Percentiles rank a stretch among this genome's conserved stretches.
Evolutionary conservation across 805 yeast species (phyloP).

Genomic region (Saturnispora quitensis): DNA sequence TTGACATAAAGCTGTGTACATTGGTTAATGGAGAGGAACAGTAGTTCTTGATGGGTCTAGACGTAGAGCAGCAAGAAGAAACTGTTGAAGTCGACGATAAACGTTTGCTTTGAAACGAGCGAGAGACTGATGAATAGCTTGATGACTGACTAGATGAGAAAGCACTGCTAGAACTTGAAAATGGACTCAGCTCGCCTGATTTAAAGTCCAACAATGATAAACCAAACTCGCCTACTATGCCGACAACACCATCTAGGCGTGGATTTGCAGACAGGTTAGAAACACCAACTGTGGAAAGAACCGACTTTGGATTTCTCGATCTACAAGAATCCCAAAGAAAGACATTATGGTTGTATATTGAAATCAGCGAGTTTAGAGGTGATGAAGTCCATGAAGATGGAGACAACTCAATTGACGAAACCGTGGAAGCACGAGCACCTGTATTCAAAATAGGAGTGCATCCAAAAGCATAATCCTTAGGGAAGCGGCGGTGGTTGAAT

Average conservation of each 20-base stretch:
- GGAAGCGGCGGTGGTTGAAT: slow-evolving; percentile 68
- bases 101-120: background rate
- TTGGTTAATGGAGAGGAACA: background rate
- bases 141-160: background rate
- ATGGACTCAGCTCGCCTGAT: slow-evolving; percentile 16
- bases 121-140: background rate
- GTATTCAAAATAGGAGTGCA: slow-evolving; percentile 11
- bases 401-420: slow-evolving; percentile 31
- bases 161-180: background rate
- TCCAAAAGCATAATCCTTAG: slow-evolving; percentile 18
- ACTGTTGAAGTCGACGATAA: background rate
- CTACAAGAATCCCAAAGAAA: slow-evolving; percentile 70
- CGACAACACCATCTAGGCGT: slow-evolving; percentile 41
- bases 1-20: background rate
- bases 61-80: background rate
- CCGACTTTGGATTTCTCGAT: slow-evolving; percentile 49
- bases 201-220: slow-evolving; percentile 67
- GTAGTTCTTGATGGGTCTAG: background rate
- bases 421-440: slow-evolving; percentile 17
- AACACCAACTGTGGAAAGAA: slow-evolving; percentile 43
- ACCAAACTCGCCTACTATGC: slow-evolving; percentile 65
- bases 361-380: slow-evolving; percentile 39
- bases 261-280: slow-evolving; percentile 41
- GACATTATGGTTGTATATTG: slow-evolving; percentile 59
- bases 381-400: slow-evolving; percentile 35